A percentile compares a stretch with the other conserved stretches of the same genome.
Evolutionary conservation across 768 basidiomycete species (phyloP).

Genomic region (Tricholoma matsutake): DNA sequence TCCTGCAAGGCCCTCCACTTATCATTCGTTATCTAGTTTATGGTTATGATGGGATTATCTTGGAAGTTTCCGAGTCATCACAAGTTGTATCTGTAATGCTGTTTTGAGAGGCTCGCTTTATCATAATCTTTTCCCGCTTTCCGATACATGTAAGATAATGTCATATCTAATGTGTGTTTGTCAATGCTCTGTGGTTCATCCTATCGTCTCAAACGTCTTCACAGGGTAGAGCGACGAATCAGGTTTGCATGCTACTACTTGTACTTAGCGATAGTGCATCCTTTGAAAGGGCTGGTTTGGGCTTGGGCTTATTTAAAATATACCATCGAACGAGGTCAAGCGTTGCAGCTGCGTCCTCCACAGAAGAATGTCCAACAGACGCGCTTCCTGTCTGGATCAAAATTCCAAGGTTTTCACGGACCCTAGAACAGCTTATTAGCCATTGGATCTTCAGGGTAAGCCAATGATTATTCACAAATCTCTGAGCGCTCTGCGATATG

Average conservation of each 20-base stretch:
- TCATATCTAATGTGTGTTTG: background rate
- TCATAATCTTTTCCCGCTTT: background rate
- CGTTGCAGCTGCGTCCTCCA: conserved; percentile 87
- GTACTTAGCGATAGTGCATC: background rate
- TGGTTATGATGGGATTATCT: conserved; percentile 78
- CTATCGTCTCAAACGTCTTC: background rate
- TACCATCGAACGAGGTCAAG: conserved; percentile 87
- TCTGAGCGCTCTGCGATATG: conserved; percentile 77
- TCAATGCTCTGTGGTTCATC: conserved; percentile 1
- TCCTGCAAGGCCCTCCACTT: background rate
- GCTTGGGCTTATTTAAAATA: conserved; percentile 53
- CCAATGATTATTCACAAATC: conserved; percentile 59
- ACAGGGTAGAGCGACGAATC: background rate
- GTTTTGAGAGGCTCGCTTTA: conserved; percentile 40
- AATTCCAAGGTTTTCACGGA: conserved; percentile 75
- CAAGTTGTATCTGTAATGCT: conserved; percentile 74
- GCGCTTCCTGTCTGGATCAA: conserved; percentile 81
- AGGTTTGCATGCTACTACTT: background rate
- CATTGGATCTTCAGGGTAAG: background rate
- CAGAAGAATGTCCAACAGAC: conserved; percentile 79
- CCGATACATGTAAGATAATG: background rate
- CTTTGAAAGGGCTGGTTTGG: conserved; percentile 3
- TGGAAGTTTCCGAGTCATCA: conserved; percentile 76
- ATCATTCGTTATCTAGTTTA: conserved; percentile 42
- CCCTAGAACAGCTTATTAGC: conserved; percentile 41